Evolutionary conservation across 2,329 filamentous ascomycete species (phyloP).

Genomic region (Talaromyces marneffei): DNA sequence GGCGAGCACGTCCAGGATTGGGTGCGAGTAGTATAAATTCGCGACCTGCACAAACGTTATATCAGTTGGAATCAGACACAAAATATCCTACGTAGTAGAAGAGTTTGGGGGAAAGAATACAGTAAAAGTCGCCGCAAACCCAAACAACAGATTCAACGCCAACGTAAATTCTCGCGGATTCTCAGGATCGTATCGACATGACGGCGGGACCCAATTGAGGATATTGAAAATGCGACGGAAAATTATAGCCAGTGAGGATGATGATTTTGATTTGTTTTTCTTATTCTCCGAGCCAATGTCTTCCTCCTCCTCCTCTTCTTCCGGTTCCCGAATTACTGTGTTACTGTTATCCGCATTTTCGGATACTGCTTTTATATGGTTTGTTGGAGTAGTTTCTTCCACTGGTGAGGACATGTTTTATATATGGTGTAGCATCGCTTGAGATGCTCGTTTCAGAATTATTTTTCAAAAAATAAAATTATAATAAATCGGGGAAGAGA

Average conservation of each 20-base stretch:
- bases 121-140: slow-evolving; percentile 41
- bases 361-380: not conserved
- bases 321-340: not conserved
- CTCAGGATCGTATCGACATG: slow-evolving; percentile 62
- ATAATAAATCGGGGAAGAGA: not conserved
- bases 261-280: not conserved
- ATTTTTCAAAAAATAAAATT: not conserved
- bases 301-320: not conserved
- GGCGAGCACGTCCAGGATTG: slow-evolving; percentile 70
- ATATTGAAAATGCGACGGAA: slow-evolving; percentile 16
- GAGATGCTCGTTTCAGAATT: not conserved
- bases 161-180: slow-evolving; percentile 64
- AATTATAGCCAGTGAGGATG: not conserved
- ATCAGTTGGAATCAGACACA: slow-evolving; percentile 32
- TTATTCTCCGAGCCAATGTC: not conserved
- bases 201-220: slow-evolving; percentile 56
- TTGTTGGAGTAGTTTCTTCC: not conserved
- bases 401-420: not conserved
- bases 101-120: not conserved
- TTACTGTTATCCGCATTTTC: slow-evolving; percentile 1
- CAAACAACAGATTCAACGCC: slow-evolving; percentile 64
- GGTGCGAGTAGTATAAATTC: slow-evolving; percentile 76
- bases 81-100: too few relatives aligned
- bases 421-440: not conserved
- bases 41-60: slow-evolving; percentile 57